Evolutionary conservation across 1,284 basidiomycete species (phyloP), one percentile per base, ranked within the genome.

Genomic region (Leccinum huronense): DNA sequence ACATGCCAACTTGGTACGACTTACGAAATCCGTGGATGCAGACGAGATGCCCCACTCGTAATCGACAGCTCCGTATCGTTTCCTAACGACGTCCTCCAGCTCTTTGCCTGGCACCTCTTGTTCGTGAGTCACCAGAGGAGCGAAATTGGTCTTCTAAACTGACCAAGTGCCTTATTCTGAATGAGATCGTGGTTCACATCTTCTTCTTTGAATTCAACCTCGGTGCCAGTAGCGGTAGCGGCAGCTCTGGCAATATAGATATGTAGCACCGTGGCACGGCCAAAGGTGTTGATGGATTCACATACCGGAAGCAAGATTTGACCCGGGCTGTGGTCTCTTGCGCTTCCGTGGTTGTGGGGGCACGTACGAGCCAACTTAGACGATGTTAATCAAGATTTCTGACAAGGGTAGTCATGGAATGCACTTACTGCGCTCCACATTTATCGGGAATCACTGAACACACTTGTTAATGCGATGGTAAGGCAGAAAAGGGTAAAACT

Each of bases 381-480:
- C 8, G n/a, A 27, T 14, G 11, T 16, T 65, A 9, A 23, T 60
- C 54, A 56, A 23, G 16, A 10, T n/a, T 5, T 33, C 36, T 45
- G n/a, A 3, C 14, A 45, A 3, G 8, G 8, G 19, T 38, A 16
- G 5, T 2, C 7, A 16, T 34, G 6, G 23, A 57, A 48, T 23
- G 19, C 10, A 70, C 80, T 60, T 67, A 84, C 42, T n/a, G n/a
- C n/a, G n/a, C n/a, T 5, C 42, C 42, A 1, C 88, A 82, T 69
- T 90, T 86, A 70, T 90, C 91, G 1, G 92, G 93, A 62, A 94
- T 93, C 53, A 94, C 91, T 91, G 60, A 23, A 45, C 58, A 40
- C 31, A 11, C 54, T 57, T 6, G 9, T 36, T 57, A 58, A n/a
- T 16, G 11, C 14, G 16, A 58, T 38, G n/a, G 13, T 16, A 13